Evolutionary conservation across 768 basidiomycete genomes (phyloP).

Genomic region (Rhodotorula toruloides): DNA sequence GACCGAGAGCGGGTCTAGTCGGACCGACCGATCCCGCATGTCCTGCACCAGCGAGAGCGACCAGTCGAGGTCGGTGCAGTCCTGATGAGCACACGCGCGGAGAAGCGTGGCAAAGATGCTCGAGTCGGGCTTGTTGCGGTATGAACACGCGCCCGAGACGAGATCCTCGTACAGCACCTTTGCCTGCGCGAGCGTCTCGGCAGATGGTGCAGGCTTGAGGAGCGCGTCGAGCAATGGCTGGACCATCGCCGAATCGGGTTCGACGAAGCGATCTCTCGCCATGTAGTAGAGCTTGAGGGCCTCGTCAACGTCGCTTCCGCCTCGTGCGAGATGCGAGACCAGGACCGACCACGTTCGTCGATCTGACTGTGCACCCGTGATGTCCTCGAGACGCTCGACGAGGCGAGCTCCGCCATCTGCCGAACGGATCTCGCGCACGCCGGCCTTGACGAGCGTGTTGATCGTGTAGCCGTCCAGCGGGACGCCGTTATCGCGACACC

Average conservation of each 20-base stretch:
- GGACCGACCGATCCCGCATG: conserved; percentile 57
- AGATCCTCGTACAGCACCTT: conserved; percentile 39
- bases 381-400: conserved; percentile 21
- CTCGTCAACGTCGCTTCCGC: not conserved
- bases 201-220: not conserved
- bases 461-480: conserved; percentile 16
- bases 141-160: not conserved
- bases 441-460: conserved; percentile 16
- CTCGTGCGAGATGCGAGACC: conserved; percentile 2
- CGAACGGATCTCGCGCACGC: not conserved
- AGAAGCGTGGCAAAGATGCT: conserved; percentile 31
- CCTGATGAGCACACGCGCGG: conserved; percentile 32
- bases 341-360: conserved; percentile 18
- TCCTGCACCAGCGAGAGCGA: conserved; percentile 55
- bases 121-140: conserved; percentile 18
- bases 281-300: conserved; percentile 29
- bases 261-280: conserved; percentile 31
- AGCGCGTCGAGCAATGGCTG: conserved; percentile 31
- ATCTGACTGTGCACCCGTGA: conserved; percentile 1
- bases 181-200: conserved; percentile 8
- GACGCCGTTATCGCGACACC: not conserved
- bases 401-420: conserved; percentile 12
- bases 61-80: conserved; percentile 31
- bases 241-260: conserved; percentile 36
- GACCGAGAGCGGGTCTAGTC: conserved; percentile 52